phyloP scores from a whole-genome alignment of 1,284 basidiomycete species.

The Sporisorium iseilematis-ciliati region DNA sequence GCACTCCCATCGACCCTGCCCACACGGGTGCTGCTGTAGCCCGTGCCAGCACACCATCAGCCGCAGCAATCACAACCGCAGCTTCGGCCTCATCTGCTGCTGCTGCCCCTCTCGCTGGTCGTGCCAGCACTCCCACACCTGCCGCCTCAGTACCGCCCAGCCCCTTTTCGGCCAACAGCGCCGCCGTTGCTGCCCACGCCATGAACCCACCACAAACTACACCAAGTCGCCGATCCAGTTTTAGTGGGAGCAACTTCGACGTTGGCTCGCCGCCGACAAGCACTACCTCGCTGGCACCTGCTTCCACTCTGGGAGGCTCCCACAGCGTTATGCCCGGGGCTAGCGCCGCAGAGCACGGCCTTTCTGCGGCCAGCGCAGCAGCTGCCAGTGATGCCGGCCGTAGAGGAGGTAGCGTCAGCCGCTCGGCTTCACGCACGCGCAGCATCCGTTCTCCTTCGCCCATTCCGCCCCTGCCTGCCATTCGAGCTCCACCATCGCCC shows the following conservation, averaged over 20 bases:
- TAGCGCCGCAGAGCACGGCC: conserved; percentile 13
- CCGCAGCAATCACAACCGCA: conserved; percentile 15
- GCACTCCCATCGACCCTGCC: conserved; percentile 55
- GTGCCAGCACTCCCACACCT: conserved; percentile 53
- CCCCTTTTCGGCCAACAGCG: conserved; percentile 45
- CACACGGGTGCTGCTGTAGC: conserved; percentile 29
- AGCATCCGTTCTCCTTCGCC: conserved; percentile 69
- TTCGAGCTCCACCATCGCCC: conserved; percentile 62
- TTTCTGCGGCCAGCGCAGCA: conserved; percentile 11
- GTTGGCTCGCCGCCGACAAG: conserved; percentile 63
- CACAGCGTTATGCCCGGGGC: conserved; percentile 23
- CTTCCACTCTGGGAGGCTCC: conserved; percentile 33
- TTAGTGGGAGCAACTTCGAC: conserved; percentile 64
- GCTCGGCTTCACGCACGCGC: conserved; percentile 57
- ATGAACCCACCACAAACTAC: conserved; percentile 66
- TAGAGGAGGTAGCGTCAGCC: conserved; percentile 43
- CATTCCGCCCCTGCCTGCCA: conserved; percentile 70
- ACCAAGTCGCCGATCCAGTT: conserved; percentile 62
- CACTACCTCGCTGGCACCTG: conserved; percentile 54
- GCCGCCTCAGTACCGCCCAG: conserved; percentile 51
- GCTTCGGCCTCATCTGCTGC: conserved; percentile 27
- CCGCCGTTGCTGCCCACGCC: conserved; percentile 42
- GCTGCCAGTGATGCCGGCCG: conserved; percentile 27
- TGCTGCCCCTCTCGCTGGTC: conserved; percentile 20
- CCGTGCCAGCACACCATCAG: conserved; percentile 38